Evolutionary conservation across 1,284 basidiomycete species (phyloP), one percentile per base, ranked within the genome.

Genomic region (Puccinia coronata): DNA sequence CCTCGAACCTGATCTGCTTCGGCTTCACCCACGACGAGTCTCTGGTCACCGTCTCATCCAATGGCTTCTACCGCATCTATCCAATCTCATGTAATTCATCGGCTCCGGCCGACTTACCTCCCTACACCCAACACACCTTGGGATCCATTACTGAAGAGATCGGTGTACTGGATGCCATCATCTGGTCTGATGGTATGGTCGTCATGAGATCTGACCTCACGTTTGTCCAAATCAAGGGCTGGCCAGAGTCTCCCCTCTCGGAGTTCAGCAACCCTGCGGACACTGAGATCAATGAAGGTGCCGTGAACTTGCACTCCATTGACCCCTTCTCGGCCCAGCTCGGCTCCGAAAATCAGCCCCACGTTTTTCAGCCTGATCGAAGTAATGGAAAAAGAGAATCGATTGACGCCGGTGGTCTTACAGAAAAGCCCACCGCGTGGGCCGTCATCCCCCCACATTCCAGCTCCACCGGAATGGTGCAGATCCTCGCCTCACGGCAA

Each of bases 61-160:
- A 98, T 84, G 96, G 96, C 23, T 89, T 90, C 12, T 98, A 97
- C 85, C 90, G 96, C 57, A 85, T 98, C 25, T 98, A 98, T 86
- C 92, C 96, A 86, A 88, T 98, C 28, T 77, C 74, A 77, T 4
- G 67, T 31, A 12, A 84, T 81, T 5, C 75, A 76, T 82, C 84
- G 83, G 77, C 85, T 82, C 53, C 84, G 71, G n/a, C 82, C 65
- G 84, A 87, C 67, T 91, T 93, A 85, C 90, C 92, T 41, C 25
- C 92, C 83, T 97, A 96, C 85, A 88, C 90, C 75, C 94, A 96
- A 83, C 90, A 92, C 85, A 93, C 93, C 0, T 89, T 98, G 0
- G 95, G 95, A 2, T 88, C 88, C 12, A 94, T 97, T 69, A 94
- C 94, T 0, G 90, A 90, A 5, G 95, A 98, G 85, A 88, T 92